These are phyloP conservation scores for Eleusine coracana DNA, from an alignment of 176 grass and related monocot genomes.

Conservation along the genomic window DNA sequence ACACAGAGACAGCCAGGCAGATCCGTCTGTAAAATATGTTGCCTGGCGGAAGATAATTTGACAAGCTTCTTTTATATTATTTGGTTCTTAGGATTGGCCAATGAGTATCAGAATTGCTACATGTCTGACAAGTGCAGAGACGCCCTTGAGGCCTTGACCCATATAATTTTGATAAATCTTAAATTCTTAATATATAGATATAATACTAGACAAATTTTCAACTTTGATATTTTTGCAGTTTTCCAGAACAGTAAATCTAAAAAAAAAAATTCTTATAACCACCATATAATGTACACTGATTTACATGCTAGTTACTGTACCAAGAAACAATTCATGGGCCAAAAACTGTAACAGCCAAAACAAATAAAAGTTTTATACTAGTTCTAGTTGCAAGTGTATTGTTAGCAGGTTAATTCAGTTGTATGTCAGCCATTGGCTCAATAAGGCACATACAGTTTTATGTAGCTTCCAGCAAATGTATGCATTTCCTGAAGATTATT, in stretches of 20 bases:
- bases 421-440: not conserved
- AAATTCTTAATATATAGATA: not conserved
- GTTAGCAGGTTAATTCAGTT: constrained; percentile 15
- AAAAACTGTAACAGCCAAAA: not conserved
- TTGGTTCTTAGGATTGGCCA: not conserved
- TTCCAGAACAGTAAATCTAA: not conserved
- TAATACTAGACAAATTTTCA: not conserved
- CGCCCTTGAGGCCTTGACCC: not conserved
- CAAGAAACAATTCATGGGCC: not conserved
- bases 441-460: not conserved
- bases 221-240: not conserved
- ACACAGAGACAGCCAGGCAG: not conserved
- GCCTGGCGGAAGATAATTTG: not conserved
- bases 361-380: not conserved
- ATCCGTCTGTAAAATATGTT: not conserved
- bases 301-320: constrained; percentile 36
- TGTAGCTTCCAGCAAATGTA: not conserved
- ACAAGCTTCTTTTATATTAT: not conserved
- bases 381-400: not conserved
- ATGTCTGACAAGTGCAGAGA: not conserved
- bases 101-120: not conserved
- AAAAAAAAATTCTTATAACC: not conserved
- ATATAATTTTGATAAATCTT: not conserved
- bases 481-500: not conserved
- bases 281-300: constrained; percentile 33